Base-by-base conservation (phyloP, 345 rosid species). In the Mangifera indica region DNA sequence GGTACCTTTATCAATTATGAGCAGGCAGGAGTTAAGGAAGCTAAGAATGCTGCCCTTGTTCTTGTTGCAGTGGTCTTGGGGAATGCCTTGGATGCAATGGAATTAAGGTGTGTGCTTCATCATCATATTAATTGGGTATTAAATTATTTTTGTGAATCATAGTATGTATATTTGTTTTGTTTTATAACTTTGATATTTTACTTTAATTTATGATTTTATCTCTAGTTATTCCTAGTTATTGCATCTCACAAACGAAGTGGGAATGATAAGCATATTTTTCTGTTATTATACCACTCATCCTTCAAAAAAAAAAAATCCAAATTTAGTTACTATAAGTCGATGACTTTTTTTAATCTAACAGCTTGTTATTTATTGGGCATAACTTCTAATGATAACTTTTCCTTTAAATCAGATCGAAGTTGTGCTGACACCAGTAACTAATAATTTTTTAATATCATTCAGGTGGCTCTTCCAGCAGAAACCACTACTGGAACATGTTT, bases 1-100 rank as follows among this genome's bases (percentile, higher is more conserved):
- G 93, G 88, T 1, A 86, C 67, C 63, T 95, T 92, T 72, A 79
- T 90, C 46, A 86, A 86, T 67, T 85, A 79, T 78, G 98, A 95
- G 66, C 89, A 92, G 83, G 65, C 70, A 52, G 98, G 99, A 13
- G 82, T 95, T 11, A 86, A 29, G 26, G 98, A 90, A 84, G 93
- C 98, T 69, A 86, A 84, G 79, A 86, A 87, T 69, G 88, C 96
- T 74, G 95, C 91, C 54, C 92, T 94, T 79, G 98, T 94, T 78
- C 96, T 94, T 77, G 98, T 92, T 81, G 97, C 98, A 4, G 99
- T 66, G 99, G 99, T 10, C 97, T 95, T 71, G 99, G 99, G 15
- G 99, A 92, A 72, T 97, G 98, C 60, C 96, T 95, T 74, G 99
- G 99, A 72, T 95, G 88, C 79, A 92, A 90, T 79, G 99, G 99